Conservation (phyloP, 345 rosid species). For the Arabis alpina region DNA sequence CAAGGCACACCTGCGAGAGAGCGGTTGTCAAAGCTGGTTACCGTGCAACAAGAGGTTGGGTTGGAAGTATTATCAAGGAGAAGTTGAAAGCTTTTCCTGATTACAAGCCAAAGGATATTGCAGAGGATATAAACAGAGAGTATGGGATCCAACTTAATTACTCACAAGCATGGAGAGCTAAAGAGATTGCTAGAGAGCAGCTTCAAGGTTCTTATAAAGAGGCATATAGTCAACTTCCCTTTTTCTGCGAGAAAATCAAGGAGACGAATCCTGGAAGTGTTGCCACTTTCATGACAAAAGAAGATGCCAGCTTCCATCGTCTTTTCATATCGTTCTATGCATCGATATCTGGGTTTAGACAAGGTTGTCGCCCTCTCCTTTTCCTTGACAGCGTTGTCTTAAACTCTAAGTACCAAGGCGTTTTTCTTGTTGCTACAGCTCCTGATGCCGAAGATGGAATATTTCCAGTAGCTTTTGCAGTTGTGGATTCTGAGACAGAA, state of each 20-base stretch:
- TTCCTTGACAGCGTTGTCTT: constrained; percentile 70
- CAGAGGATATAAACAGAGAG: constrained; percentile 79
- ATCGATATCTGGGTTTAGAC: constrained; percentile 73
- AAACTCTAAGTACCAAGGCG: constrained; percentile 83
- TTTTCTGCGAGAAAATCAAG: constrained; percentile 79
- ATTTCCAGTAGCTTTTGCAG: constrained; percentile 79
- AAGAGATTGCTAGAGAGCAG: constrained; percentile 91
- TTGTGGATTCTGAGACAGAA: constrained; percentile 77
- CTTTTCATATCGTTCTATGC: constrained; percentile 86
- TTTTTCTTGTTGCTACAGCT: constrained; percentile 67
- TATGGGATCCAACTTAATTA: constrained; percentile 88
- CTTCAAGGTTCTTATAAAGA: constrained; percentile 89
- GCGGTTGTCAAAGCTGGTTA: constrained; percentile 75
- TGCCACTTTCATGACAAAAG: constrained; percentile 74
- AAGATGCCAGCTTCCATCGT: constrained; percentile 84
- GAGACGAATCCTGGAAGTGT: constrained; percentile 96
- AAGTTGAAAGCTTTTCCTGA: constrained; percentile 78
- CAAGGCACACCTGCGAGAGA: constrained; percentile 82
- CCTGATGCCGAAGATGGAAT: constrained; percentile 84
- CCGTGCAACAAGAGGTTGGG: constrained; percentile 88
- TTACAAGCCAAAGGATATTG: constrained; percentile 87
- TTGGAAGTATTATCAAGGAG: constrained; percentile 86
- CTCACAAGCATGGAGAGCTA: constrained; percentile 94
- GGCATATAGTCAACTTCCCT: constrained; percentile 77
- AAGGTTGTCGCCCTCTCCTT: constrained; percentile 90